Percentiles rank a stretch among this genome's conserved stretches.
Conservation (phyloP, 1,284 basidiomycete genomes). For the Fomitopsis schrenkii region DNA sequence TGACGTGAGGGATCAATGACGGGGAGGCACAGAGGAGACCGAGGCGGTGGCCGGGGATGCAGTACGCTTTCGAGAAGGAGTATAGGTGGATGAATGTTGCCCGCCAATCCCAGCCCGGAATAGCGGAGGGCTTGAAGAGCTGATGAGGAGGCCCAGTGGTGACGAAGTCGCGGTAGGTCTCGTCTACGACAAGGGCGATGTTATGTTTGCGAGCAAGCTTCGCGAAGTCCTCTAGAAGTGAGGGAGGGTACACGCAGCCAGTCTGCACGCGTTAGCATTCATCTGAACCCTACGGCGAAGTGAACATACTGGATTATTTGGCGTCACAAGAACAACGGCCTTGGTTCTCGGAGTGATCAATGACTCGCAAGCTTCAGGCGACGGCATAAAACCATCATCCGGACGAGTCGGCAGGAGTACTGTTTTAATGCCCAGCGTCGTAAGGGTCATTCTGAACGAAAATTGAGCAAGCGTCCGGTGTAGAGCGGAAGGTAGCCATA, state of each 20-base stretch:
- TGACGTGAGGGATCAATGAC: constrained; percentile 47
- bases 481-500: constrained; percentile 23
- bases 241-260: constrained; percentile 67
- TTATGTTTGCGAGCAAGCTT: constrained; percentile 52
- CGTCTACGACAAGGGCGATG: constrained; percentile 81
- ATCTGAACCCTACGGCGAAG: constrained; percentile 17
- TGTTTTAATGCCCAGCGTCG: constrained; percentile 59
- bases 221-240: constrained; percentile 61
- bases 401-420: constrained; percentile 59
- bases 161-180: constrained; percentile 87
- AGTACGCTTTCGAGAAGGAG: constrained; percentile 82
- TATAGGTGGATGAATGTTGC: constrained; percentile 67
- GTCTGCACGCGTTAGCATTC: constrained; percentile 47
- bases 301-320: constrained; percentile 63
- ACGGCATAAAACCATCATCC: constrained; percentile 59
- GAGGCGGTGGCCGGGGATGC: constrained; percentile 82
- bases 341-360: constrained; percentile 58
- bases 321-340: constrained; percentile 74
- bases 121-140: constrained; percentile 37
- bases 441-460: constrained; percentile 62
- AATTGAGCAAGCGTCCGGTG: background rate
- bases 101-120: constrained; percentile 48
- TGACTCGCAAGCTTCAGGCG: constrained; percentile 39
- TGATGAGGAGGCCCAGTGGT: constrained; percentile 48
- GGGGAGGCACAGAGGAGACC: constrained; percentile 73